phyloP scores from a whole-genome alignment of 164 flowering plant species.

The Annona squamosa region DNA sequence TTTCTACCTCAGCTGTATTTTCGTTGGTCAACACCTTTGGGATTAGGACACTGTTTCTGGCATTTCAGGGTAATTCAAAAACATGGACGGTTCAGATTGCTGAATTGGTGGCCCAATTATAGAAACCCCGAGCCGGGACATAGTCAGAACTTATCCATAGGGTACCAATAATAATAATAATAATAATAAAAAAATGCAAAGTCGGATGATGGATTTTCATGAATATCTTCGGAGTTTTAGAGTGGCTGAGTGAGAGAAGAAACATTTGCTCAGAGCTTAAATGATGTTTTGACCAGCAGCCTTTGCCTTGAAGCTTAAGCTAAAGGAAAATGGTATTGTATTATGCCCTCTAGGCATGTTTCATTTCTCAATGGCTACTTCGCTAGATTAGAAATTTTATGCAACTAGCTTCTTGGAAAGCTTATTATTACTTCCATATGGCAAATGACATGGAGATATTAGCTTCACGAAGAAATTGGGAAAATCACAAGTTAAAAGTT shows the following conservation, averaged over 20 bases:
- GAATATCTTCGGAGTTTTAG: not conserved
- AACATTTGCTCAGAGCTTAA: not conserved
- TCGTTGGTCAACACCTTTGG: not conserved
- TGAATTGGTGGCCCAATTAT: not conserved
- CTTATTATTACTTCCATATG: no score
- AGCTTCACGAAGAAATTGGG: no score
- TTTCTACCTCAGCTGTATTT: not conserved
- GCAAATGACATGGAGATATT: no score
- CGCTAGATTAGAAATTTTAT: no score
- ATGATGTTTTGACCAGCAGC: not conserved
- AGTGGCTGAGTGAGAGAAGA: not conserved
- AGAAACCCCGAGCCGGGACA: not conserved
- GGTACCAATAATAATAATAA: no score
- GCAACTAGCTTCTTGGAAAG: no score
- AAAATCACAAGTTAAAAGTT: no score
- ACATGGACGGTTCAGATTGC: not conserved
- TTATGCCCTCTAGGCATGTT: not conserved
- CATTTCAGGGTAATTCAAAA: not conserved
- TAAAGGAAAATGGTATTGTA: not conserved
- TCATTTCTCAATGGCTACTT: no score
- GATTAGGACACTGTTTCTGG: not conserved
- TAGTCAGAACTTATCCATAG: not conserved
- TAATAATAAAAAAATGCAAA: not conserved
- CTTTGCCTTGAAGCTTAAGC: conserved; percentile 2
- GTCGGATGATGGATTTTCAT: not conserved